These are phyloP conservation scores for Pseudonitzschia multiseries DNA, from an alignment of 108 stramenopile species.

Conservation along the genomic window DNA sequence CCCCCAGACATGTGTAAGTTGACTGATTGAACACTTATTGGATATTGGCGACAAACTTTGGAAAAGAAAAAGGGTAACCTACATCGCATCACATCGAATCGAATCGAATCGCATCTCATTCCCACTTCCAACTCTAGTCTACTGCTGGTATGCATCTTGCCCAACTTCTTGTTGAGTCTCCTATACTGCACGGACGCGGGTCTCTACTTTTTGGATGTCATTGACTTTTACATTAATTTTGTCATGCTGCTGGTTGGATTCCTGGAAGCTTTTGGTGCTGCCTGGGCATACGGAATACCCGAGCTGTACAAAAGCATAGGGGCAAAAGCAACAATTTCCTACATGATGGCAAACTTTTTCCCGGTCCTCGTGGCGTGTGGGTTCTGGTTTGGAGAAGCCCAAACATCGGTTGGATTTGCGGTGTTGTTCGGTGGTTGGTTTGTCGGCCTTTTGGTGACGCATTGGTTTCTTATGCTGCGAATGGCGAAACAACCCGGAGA, in stretches of 20 bases:
- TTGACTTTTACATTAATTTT: conserved; percentile 69
- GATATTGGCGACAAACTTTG: no score
- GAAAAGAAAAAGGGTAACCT: no score
- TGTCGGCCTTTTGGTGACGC: conserved; percentile 28
- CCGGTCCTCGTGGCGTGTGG: conserved; percentile 34
- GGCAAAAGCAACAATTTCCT: conserved; percentile 31
- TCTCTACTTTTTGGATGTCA: conserved; percentile 49
- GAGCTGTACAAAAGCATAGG: conserved; percentile 38
- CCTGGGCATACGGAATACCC: conserved; percentile 53
- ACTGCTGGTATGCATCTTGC: background rate
- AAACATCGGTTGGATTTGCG: conserved; percentile 37
- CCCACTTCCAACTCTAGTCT: background rate
- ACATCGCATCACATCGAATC: no score
- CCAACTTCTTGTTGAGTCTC: conserved; percentile 2
- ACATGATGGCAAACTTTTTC: conserved; percentile 48
- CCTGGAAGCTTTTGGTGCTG: conserved; percentile 50
- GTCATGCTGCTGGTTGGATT: conserved; percentile 60
- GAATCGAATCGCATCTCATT: no score
- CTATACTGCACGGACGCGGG: conserved; percentile 63
- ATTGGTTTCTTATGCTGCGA: conserved; percentile 31
- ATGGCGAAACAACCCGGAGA: conserved; percentile 25
- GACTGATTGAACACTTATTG: conserved; percentile 2
- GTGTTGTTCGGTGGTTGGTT: conserved; percentile 31
- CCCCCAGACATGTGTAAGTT: conserved; percentile 24
- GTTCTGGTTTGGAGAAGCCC: conserved; percentile 39